Percentiles rank a stretch among this genome's conserved stretches.
These are phyloP conservation scores for Podochytrium sp. DNA, from an alignment of 192 early-diverging fungal species.

Conservation along the genomic window DNA sequence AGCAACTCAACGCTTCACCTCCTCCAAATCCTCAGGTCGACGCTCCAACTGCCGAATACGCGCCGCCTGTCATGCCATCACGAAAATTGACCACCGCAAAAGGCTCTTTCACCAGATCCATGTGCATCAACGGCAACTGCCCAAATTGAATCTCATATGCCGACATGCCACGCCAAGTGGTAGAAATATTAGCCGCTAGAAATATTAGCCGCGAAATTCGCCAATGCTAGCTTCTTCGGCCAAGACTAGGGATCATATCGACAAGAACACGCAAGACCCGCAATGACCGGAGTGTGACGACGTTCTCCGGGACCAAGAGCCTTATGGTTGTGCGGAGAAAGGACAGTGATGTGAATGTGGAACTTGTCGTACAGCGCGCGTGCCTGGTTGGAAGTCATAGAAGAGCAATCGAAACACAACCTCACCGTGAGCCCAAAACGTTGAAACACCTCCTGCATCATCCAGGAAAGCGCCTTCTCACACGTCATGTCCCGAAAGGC, in stretches of 20 bases:
- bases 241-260: neutral
- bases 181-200: neutral
- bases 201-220: neutral
- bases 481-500: neutral
- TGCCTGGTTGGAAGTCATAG: neutral
- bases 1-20: neutral
- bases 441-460: neutral
- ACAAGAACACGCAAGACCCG: neutral
- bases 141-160: neutral
- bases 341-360: neutral
- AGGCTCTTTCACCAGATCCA: neutral
- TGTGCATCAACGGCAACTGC: neutral
- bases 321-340: neutral
- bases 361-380: neutral
- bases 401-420: neutral
- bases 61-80: neutral
- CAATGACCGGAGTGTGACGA: neutral
- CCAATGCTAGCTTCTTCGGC: neutral
- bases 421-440: neutral
- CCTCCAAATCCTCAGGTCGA: neutral
- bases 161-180: neutral
- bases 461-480: neutral
- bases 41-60: neutral
- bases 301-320: neutral
- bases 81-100: slow-evolving; percentile 2